Conservation (phyloP, 2,329 filamentous ascomycete genomes). For the Colletotrichum filicis region DNA sequence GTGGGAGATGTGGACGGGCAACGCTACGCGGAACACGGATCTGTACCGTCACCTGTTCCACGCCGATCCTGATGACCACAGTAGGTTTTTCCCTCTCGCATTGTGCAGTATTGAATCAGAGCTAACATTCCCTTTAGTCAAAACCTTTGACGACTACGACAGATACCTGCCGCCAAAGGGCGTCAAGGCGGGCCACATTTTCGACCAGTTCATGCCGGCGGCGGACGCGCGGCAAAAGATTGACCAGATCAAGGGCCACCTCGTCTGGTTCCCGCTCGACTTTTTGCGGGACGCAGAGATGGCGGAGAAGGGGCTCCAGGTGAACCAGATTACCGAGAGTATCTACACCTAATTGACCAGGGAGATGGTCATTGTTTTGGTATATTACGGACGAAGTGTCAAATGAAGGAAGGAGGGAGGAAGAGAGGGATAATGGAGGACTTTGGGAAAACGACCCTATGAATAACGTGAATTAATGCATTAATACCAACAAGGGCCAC, state of each 20-base stretch:
- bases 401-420: constrained; percentile 45
- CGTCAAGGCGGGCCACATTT: constrained; percentile 87
- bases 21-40: constrained; percentile 77
- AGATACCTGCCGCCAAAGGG: constrained; percentile 76
- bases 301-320: constrained; percentile 87
- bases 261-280: constrained; percentile 95
- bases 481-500: neutral
- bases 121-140: constrained; percentile 61
- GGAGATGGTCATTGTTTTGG: no score
- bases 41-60: constrained; percentile 86
- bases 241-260: constrained; percentile 80
- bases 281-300: constrained; percentile 87
- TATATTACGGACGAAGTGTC: no score
- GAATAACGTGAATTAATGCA: constrained; percentile 24
- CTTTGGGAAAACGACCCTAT: neutral
- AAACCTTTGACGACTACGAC: constrained; percentile 91
- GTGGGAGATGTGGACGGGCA: constrained; percentile 75
- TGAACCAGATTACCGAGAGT: constrained; percentile 90
- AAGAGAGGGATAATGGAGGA: no score
- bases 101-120: constrained; percentile 1
- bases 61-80: constrained; percentile 88
- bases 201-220: constrained; percentile 79
- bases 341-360: constrained; percentile 71
- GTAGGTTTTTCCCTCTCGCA: constrained; percentile 50
- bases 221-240: constrained; percentile 80